phyloP scores from a whole-genome alignment of 2,329 filamentous ascomycete species.

The Phyllosticta citribraziliensis region DNA sequence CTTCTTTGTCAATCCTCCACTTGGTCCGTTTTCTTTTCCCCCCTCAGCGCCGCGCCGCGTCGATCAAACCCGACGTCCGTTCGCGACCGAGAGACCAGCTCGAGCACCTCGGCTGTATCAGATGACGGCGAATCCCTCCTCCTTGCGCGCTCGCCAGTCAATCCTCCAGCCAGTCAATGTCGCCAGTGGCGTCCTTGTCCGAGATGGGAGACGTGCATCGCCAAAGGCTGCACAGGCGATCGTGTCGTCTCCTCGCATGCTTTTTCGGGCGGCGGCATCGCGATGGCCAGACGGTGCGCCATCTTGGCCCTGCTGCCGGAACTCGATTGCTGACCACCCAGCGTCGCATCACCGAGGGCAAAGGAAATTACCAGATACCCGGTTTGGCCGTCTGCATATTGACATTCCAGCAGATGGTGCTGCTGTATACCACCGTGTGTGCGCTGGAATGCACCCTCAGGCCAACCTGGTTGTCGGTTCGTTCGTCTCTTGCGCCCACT shows the following conservation, averaged over 20 bases:
- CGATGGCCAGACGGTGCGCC: background rate
- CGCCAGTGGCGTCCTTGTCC: background rate
- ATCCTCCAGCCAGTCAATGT: background rate
- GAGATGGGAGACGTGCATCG: background rate
- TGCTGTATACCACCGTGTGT: background rate
- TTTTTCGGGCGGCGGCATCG: background rate
- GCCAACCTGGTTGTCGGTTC: slow-evolving; percentile 10
- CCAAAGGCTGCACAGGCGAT: background rate
- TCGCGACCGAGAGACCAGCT: background rate
- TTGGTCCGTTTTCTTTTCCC: background rate
- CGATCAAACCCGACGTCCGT: background rate
- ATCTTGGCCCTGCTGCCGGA: background rate
- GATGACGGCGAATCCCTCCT: background rate
- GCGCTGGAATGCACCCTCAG: slow-evolving; percentile 6
- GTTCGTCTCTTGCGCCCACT: background rate
- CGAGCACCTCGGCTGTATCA: background rate
- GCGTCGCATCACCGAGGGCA: background rate
- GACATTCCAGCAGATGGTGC: slow-evolving; percentile 10
- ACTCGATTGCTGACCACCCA: slow-evolving; percentile 4
- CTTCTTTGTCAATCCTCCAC: slow-evolving; percentile 6
- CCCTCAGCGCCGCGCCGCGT: too few species aligned
- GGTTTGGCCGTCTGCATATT: slow-evolving; percentile 10
- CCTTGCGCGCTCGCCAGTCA: background rate
- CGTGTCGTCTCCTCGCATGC: background rate
- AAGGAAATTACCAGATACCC: slow-evolving; percentile 11